Base-by-base conservation (phyloP, 805 yeast species). In the Candida sphagnicola region DNA sequence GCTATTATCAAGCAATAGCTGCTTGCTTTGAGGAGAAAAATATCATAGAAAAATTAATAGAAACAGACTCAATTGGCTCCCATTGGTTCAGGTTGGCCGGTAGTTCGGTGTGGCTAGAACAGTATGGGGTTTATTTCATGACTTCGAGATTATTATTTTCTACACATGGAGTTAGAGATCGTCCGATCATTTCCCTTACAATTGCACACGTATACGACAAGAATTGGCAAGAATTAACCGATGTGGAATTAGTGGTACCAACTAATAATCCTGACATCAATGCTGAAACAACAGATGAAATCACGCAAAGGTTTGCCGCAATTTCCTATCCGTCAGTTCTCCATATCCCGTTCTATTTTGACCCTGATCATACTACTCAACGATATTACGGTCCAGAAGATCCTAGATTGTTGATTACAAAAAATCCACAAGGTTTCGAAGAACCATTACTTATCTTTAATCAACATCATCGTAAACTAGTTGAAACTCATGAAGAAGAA, bases 31-130 rank as follows among this genome's bases (percentile, higher is more conserved):
- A 31, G 6, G 35, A 31, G 25, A 25, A 31, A 5, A 31, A 31
- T 14, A 33, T 44, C 24, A 26, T 48, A 17, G 39, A 41, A 3
- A 36, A 40, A 8, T 46, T 45, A 13, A 21, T 48, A 5, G 25
- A 39, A 23, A 25, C 35, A 10, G 26, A 38, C 4, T 34, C 37
- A 1, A 28, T 42, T 10, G 45, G 49, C 10, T 42, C 50, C 16
- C 51, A 57, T 37, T 63, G 69, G 69, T 52, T 48, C 34, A 50
- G 58, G 31, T 54, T 61, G 38, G 59, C 57, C 2, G 67, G 67
- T 1, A 51, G 66, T 8, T 51, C 61, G 2, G 61, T 59, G 2
- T 62, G 58, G 59, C 44, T 62, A 13, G 49, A 57, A 31, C 57
- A 61, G n/a, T 61, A 52, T 34, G 51, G 62, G 5, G 53, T 60